Percentiles rank a stretch among this genome's conserved stretches.
These are phyloP conservation scores for Rhazya stricta DNA, from an alignment of 257 asterid species.

Conservation along the genomic window DNA sequence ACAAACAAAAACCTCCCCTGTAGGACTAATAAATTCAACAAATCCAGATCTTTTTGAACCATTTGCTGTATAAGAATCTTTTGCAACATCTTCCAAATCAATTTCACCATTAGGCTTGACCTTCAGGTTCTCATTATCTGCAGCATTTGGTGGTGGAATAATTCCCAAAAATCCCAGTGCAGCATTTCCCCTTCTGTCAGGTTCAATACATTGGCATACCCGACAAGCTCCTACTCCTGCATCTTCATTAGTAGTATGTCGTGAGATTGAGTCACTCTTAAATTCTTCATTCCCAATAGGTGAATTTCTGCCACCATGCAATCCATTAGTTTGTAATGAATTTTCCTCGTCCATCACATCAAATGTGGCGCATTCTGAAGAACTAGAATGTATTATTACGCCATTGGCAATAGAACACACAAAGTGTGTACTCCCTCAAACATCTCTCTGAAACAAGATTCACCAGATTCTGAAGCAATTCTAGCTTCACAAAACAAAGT, in stretches of 20 bases:
- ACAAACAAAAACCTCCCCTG: conserved; percentile 80
- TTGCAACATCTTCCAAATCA: conserved; percentile 32
- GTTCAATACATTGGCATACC: conserved; percentile 81
- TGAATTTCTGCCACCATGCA: conserved; percentile 22
- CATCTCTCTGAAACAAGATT: not conserved
- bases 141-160: conserved; percentile 41
- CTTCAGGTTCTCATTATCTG: conserved; percentile 30
- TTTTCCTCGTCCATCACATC: conserved; percentile 44
- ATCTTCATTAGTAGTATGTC: conserved; percentile 47
- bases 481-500: not conserved
- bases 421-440: not conserved
- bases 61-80: conserved; percentile 21
- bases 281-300: conserved; percentile 35
- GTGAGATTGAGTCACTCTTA: conserved; percentile 29
- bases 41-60: conserved; percentile 46
- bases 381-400: not conserved
- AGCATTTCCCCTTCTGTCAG: conserved; percentile 68
- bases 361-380: not conserved
- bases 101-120: conserved; percentile 32
- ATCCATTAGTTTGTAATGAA: conserved; percentile 30
- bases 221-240: conserved; percentile 57
- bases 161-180: conserved; percentile 72
- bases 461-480: not conserved
- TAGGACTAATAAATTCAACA: conserved; percentile 78
- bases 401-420: not conserved